A percentile compares a stretch with the other conserved stretches of the same genome.
These are phyloP conservation scores for Fusarium newnesense DNA, from an alignment of 2,329 filamentous ascomycete species.

Conservation along the genomic window DNA sequence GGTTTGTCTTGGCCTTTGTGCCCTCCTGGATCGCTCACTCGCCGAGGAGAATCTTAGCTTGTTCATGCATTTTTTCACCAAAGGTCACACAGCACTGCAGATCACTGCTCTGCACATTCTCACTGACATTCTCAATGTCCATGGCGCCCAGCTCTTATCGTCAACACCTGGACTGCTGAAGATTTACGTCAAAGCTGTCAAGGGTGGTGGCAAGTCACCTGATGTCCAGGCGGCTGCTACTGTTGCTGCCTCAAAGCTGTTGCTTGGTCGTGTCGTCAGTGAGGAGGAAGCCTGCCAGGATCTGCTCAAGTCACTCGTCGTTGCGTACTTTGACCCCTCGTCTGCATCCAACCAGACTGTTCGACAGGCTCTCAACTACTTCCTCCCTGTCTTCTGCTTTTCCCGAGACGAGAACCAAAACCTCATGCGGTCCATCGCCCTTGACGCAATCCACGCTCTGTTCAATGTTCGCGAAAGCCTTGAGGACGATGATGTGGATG, in stretches of 20 bases:
- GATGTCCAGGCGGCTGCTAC: constrained; percentile 85
- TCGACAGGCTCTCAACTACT: constrained; percentile 89
- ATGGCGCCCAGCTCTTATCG: constrained; percentile 81
- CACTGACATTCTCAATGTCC: constrained; percentile 90
- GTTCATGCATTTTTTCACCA: constrained; percentile 95
- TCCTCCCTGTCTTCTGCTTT: constrained; percentile 94
- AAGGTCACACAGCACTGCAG: constrained; percentile 89
- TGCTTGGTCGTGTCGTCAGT: constrained; percentile 82
- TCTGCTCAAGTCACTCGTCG: constrained; percentile 84
- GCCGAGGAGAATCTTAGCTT: constrained; percentile 91
- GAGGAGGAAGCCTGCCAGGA: constrained; percentile 74
- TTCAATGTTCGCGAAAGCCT: constrained; percentile 76
- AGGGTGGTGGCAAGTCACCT: constrained; percentile 73
- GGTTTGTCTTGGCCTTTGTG: constrained; percentile 89
- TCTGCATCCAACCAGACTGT: constrained; percentile 83
- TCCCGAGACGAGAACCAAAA: constrained; percentile 84
- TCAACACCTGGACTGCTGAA: constrained; percentile 78
- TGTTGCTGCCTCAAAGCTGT: constrained; percentile 83
- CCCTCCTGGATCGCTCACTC: constrained; percentile 88
- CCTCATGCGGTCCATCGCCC: constrained; percentile 78
- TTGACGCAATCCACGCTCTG: constrained; percentile 79
- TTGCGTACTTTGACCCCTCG: constrained; percentile 90
- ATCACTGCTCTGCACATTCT: constrained; percentile 91
- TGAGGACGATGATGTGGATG: constrained; percentile 80
- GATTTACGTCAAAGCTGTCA: constrained; percentile 85